These are phyloP conservation scores for Metarhizium sp. DNA, from an alignment of 2,329 filamentous ascomycete genomes.

Conservation along the genomic window DNA sequence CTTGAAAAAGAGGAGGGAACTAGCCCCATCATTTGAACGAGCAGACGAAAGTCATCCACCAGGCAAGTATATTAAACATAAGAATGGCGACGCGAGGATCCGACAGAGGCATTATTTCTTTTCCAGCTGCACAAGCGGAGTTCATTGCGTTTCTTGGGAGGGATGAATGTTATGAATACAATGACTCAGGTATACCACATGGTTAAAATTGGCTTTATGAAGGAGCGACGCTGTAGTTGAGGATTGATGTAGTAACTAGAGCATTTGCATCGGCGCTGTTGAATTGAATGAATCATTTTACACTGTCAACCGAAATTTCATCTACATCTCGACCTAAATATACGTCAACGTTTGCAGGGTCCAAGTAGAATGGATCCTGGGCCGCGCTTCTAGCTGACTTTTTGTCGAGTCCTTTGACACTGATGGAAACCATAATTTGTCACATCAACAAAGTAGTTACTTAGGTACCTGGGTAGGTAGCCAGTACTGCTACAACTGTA, in stretches of 20 bases:
- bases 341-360: not conserved
- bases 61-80: not conserved
- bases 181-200: constrained; percentile 8
- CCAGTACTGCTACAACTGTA: no score
- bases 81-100: not conserved
- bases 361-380: no score
- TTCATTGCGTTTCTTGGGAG: not conserved
- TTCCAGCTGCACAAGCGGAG: constrained; percentile 4
- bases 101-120: not conserved
- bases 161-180: constrained; percentile 5
- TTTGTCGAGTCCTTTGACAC: no score
- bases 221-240: not conserved
- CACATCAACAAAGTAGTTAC: no score
- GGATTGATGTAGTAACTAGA: not conserved
- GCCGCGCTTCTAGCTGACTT: no score
- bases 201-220: constrained; percentile 2
- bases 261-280: not conserved
- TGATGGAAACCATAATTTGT: not conserved
- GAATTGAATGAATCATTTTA: not conserved
- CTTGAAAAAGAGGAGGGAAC: no score
- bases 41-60: not conserved
- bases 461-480: no score
- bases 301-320: not conserved
- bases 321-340: not conserved
- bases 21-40: no score